A percentile compares a stretch with the other conserved stretches of the same genome.
Evolutionary conservation across 352 stramenopile species (phyloP).

Genomic region (Phytopythium kandeliae): DNA sequence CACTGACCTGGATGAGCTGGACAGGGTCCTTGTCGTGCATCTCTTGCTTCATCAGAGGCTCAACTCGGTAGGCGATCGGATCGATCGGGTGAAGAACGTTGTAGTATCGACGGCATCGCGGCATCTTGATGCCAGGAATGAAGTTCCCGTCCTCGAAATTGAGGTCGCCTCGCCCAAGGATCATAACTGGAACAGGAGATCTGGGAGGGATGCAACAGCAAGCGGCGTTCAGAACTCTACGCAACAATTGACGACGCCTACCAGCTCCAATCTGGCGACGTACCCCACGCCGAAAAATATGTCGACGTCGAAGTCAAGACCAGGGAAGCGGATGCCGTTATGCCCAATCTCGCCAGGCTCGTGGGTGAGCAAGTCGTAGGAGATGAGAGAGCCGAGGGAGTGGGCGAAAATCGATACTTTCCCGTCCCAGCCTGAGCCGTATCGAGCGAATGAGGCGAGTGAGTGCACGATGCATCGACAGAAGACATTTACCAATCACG

Average conservation of each 20-base stretch:
- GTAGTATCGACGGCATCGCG: constrained; percentile 77
- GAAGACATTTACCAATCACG: not conserved
- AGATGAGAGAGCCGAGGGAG: constrained; percentile 88
- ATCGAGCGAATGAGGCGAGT: not conserved
- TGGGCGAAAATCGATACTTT: constrained; percentile 90
- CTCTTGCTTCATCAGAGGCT: constrained; percentile 85
- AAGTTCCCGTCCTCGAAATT: constrained; percentile 73
- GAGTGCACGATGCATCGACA: not conserved
- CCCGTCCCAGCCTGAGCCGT: constrained; percentile 60
- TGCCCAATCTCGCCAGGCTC: constrained; percentile 44
- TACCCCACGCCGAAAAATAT: constrained; percentile 85
- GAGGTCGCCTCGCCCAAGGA: constrained; percentile 75
- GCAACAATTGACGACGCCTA: no score
- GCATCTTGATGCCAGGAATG: constrained; percentile 73
- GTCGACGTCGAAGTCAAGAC: constrained; percentile 82
- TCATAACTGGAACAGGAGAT: constrained; percentile 79
- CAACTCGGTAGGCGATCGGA: constrained; percentile 88
- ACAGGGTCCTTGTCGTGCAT: constrained; percentile 85
- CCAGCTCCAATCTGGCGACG: not conserved
- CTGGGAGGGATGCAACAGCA: constrained; percentile 14
- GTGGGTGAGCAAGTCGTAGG: constrained; percentile 90
- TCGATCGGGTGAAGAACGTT: constrained; percentile 93
- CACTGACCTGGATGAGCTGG: constrained; percentile 78
- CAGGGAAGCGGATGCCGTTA: constrained; percentile 71
- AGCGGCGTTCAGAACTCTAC: not conserved